Percentiles rank a stretch among this genome's conserved stretches.
phyloP scores from a whole-genome alignment of 192 early-diverging fungal genomes.

The Chytriomyces sp. region DNA sequence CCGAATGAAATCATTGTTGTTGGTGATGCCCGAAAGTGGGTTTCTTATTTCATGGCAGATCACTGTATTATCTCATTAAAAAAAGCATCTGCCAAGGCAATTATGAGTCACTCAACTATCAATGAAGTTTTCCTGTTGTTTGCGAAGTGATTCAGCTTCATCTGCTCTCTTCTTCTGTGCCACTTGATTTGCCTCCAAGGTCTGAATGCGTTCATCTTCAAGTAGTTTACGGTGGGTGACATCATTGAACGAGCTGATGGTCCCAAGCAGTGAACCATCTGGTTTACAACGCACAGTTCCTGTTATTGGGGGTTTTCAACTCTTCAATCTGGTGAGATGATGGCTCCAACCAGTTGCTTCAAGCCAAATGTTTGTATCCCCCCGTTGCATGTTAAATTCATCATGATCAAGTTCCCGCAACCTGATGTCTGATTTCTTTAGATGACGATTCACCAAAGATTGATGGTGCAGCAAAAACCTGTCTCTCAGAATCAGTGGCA shows the following conservation, averaged over 20 bases:
- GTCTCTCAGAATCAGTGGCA: not conserved
- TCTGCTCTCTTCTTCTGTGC: conserved; percentile 35
- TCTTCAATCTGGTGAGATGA: not conserved
- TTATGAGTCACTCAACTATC: conserved; percentile 34
- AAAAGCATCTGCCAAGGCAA: not conserved
- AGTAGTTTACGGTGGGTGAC: conserved; percentile 30
- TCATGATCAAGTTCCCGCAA: not conserved
- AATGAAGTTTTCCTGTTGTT: conserved; percentile 42
- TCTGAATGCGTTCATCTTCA: conserved; percentile 27
- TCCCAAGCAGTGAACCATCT: not conserved
- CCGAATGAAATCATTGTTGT: conserved; percentile 35
- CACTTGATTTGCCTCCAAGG: conserved; percentile 23
- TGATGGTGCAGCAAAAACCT: no score
- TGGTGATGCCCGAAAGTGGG: conserved; percentile 31
- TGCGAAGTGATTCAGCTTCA: conserved; percentile 31
- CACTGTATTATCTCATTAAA: not conserved
- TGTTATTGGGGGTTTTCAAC: not conserved
- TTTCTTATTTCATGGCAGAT: conserved; percentile 45
- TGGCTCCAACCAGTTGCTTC: not conserved
- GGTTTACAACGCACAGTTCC: not conserved
- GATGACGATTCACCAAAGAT: no score
- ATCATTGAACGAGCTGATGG: conserved; percentile 30
- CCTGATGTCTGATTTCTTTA: no score
- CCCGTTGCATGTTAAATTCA: not conserved
- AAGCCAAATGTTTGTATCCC: not conserved